Base-by-base conservation (phyloP, 257 asterid genomes). In the Paulownia fortunei region DNA sequence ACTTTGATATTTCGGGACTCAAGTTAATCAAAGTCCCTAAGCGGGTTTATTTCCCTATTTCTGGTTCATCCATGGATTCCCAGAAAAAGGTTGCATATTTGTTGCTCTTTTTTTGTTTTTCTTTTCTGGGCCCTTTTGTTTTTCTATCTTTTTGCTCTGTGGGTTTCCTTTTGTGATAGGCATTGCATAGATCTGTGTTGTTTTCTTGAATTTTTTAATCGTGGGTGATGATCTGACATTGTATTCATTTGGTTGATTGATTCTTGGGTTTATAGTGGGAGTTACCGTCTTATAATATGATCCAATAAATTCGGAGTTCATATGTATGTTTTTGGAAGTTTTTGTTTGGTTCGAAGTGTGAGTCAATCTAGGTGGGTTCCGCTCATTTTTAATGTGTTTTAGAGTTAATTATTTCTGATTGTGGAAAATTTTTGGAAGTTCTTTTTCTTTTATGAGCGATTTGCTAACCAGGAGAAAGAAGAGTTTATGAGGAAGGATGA, bases 1-100 rank as follows among this genome's bases (percentile, higher is more conserved):
- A 89, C 76, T 87, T 91, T 83, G 96, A 89, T 87, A 79, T 87
- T 51, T 90, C 97, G 18, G 94, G 92, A 63, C 94, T 95, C 76
- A 77, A 84, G 72, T 26, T 47, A 19, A 86, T 95, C 46, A 85
- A 84, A 78, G 97, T 93, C 39, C 97, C 99, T 34, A 88, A 85
- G 34, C 87, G 98, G 65, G 54, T 88, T 72, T 23, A 81, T 83
- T 91, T 80, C 78, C 86, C 89, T 11, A 15, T 79, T 76, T 70
- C 80, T 39, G 30, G 49, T 72, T 44, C 89, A 39, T 46, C 91
- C 16, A 95, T 95, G 98, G 98, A 93, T 86, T 89, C 88, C 63
- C 91, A 86, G 54, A 90, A 84, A 86, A 95, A 90, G 98, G 97
- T 91, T 67, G 39, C 30, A 0, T 26, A 36, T 67, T 30, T 44